These are phyloP conservation scores for Teratosphaeriaceae sp. DNA, from an alignment of 2,329 filamentous ascomycete genomes.

Conservation along the genomic window DNA sequence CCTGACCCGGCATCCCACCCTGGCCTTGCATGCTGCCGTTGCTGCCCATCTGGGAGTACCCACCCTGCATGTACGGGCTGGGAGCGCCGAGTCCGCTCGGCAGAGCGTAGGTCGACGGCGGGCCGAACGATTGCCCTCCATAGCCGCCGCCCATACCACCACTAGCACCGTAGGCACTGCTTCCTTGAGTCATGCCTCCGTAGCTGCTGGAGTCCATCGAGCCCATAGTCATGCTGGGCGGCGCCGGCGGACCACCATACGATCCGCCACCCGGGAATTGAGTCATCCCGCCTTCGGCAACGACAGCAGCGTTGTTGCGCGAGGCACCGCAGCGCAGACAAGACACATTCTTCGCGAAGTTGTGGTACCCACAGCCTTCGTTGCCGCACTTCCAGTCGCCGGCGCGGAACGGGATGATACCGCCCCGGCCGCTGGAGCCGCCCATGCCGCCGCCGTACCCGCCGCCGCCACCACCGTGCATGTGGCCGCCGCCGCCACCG, in stretches of 20 bases:
- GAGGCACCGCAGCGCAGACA: conserved; percentile 94
- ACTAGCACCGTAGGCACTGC: conserved; percentile 63
- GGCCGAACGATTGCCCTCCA: conserved; percentile 74
- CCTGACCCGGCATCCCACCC: conserved; percentile 48
- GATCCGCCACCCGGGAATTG: conserved; percentile 21
- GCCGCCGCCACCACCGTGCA: conserved; percentile 50
- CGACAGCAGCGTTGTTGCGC: conserved; percentile 85
- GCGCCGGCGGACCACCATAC: conserved; percentile 65
- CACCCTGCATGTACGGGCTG: conserved; percentile 75
- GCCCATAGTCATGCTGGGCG: conserved; percentile 65
- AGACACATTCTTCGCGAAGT: conserved; percentile 99
- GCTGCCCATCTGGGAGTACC: conserved; percentile 53
- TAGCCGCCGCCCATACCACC: conserved; percentile 52
- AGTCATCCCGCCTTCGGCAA: conserved; percentile 76
- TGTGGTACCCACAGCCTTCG: conserved; percentile 96
- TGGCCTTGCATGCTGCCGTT: conserved; percentile 67
- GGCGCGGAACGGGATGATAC: conserved; percentile 88
- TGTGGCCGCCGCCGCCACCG: conserved; percentile 48
- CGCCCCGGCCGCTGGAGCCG: conserved; percentile 54
- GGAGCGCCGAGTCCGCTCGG: conserved; percentile 79
- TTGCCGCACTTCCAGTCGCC: conserved; percentile 99
- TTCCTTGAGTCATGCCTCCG: conserved; percentile 45
- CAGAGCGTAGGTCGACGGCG: conserved; percentile 81
- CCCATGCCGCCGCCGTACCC: conserved; percentile 38
- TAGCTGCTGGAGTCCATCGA: conserved; percentile 23